These are phyloP conservation scores for Penicillium thymicola DNA, from an alignment of 2,329 filamentous ascomycete species.

Conservation along the genomic window DNA sequence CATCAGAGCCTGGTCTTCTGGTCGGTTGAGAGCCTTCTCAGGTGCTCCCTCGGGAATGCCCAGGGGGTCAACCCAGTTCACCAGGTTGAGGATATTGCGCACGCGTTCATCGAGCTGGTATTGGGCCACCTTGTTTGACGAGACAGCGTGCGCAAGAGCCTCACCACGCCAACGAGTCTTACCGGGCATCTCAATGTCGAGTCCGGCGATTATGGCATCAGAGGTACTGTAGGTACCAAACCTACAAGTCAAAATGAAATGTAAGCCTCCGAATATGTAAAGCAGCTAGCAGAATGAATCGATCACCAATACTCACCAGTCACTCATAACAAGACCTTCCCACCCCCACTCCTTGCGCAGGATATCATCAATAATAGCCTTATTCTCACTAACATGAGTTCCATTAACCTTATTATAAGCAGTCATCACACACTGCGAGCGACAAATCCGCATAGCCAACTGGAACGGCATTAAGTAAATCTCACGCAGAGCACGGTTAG, in stretches of 20 bases:
- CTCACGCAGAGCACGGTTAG: slow-evolving; percentile 57
- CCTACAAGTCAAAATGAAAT: slow-evolving; percentile 22
- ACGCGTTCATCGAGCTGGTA: slow-evolving; percentile 58
- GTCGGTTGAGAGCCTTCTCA: slow-evolving; percentile 56
- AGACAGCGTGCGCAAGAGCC: slow-evolving; percentile 44
- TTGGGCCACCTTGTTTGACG: slow-evolving; percentile 55
- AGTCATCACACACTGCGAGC: slow-evolving; percentile 57
- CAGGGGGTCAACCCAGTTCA: slow-evolving; percentile 55
- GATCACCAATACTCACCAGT: slow-evolving; percentile 35
- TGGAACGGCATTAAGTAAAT: slow-evolving; percentile 64
- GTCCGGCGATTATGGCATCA: slow-evolving; percentile 45
- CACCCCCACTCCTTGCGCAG: slow-evolving; percentile 48
- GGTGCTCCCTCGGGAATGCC: slow-evolving; percentile 55
- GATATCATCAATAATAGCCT: slow-evolving; percentile 42
- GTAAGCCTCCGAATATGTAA: neutral
- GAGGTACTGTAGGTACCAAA: slow-evolving; percentile 48
- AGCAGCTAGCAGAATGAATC: neutral
- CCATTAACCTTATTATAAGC: slow-evolving; percentile 59
- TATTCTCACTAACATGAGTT: slow-evolving; percentile 44
- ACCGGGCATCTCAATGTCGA: slow-evolving; percentile 50
- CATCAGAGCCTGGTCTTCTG: slow-evolving; percentile 61
- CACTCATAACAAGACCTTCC: slow-evolving; percentile 47
- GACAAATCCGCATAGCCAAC: slow-evolving; percentile 55
- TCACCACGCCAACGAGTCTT: slow-evolving; percentile 44
- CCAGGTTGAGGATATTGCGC: slow-evolving; percentile 56